Base-by-base conservation (phyloP, 768 basidiomycete genomes). In the Tricholoma hemisulphureum region DNA sequence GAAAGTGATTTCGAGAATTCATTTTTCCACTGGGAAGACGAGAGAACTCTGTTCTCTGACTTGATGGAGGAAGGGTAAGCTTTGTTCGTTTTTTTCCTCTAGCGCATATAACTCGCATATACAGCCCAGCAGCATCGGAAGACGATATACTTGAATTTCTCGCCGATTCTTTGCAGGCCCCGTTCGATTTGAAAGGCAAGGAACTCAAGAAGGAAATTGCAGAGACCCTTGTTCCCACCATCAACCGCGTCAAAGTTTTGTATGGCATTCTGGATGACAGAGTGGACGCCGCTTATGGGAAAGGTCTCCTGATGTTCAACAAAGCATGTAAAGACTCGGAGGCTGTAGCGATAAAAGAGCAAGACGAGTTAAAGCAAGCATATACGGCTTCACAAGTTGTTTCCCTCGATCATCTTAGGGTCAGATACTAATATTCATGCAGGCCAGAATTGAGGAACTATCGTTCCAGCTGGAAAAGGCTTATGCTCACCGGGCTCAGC, bases 301-400 rank as follows among this genome's bases (percentile, higher is more conserved):
- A 70, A 53, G 85, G 82, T 6, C 66, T 88, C 32, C 67, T 82
- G 10, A 67, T 71, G 6, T 83, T 88, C 70, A 80, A 87, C 65
- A 76, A 78, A 16, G 81, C 77, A 20, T 80, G 83, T 67, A 83
- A 82, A 64, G 73, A 73, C 10, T 69, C 80, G 50, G 88, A 90
- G 65, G 63, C 67, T 1, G 64, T 76, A 16, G 70, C 73, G 14
- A 71, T 81, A 28, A 71, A 70, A 31, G 79, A 82, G 58, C 71
- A 82, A 57, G 73, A 77, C 55, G 73, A 77, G 20, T 56, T 82
- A 18, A 72, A 71, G 60, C 64, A 72, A 9, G 70, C 72, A 26
- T 78, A 77, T 56, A 53, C 66, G 18, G 70, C 70, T 8, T 74
- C 77, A 23, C 75, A 84, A 75, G 85, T 83, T 62, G 74, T 70